These are phyloP conservation scores for Aspergillus tamarii DNA, from an alignment of 2,329 filamentous ascomycete genomes.

Conservation along the genomic window DNA sequence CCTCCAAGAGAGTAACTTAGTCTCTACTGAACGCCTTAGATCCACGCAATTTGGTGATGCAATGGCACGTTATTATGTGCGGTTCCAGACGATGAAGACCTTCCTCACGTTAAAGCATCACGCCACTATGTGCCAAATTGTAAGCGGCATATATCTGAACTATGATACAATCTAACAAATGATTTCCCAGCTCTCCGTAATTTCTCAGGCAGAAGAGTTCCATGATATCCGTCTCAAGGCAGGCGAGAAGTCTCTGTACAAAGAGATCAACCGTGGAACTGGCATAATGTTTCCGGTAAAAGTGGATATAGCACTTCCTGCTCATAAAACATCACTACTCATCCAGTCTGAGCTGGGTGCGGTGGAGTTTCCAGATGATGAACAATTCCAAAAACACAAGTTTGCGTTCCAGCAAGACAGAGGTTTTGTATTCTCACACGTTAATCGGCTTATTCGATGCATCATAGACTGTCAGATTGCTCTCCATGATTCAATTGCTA, in stretches of 20 bases:
- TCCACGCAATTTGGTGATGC: constrained; percentile 75
- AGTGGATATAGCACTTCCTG: constrained; percentile 64
- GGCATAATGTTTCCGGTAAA: constrained; percentile 73
- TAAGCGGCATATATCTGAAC: constrained; percentile 38
- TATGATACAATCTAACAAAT: constrained; percentile 13
- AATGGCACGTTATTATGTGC: constrained; percentile 82
- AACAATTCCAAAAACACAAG: constrained; percentile 59
- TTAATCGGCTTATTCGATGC: constrained; percentile 72
- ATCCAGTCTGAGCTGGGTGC: constrained; percentile 75
- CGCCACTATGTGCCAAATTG: constrained; percentile 68
- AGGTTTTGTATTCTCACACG: constrained; percentile 65
- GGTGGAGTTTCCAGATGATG: constrained; percentile 63
- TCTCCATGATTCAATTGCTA: constrained; percentile 66
- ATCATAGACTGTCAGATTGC: constrained; percentile 73
- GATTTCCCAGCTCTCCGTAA: constrained; percentile 59
- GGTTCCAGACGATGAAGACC: constrained; percentile 76
- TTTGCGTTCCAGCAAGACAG: constrained; percentile 65
- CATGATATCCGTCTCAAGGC: constrained; percentile 70
- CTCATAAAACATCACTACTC: constrained; percentile 77
- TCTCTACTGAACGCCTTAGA: constrained; percentile 57
- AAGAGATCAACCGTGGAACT: constrained; percentile 69
- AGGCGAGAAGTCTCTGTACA: constrained; percentile 70
- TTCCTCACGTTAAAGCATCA: constrained; percentile 66
- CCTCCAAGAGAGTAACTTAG: constrained; percentile 63
- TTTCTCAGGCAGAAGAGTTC: constrained; percentile 74